These are phyloP conservation scores for Candida andamanensis DNA, from an alignment of 805 yeast genomes.

Conservation along the genomic window DNA sequence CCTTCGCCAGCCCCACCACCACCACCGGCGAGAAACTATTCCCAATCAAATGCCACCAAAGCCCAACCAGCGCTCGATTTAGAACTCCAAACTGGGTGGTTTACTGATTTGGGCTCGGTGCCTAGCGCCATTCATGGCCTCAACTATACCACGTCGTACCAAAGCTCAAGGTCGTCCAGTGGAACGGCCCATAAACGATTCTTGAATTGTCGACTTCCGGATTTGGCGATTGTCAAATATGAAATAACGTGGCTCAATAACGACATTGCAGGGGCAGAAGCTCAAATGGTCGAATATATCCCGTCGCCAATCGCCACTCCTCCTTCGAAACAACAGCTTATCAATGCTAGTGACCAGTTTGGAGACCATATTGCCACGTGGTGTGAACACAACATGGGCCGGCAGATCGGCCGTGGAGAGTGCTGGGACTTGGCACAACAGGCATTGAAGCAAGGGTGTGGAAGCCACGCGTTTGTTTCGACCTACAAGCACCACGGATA, in stretches of 20 bases:
- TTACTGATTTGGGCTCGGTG: conserved; percentile 25
- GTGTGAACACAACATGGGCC: conserved; percentile 46
- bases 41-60: conserved; percentile 8
- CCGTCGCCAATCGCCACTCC: conserved; percentile 39
- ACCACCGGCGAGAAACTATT: conserved; percentile 24
- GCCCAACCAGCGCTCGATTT: conserved; percentile 35
- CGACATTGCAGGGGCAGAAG: conserved; percentile 15
- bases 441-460: conserved; percentile 50
- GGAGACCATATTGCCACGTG: conserved; percentile 54
- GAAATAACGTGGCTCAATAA: conserved; percentile 38
- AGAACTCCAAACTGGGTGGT: conserved; percentile 46
- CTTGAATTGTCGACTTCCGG: conserved; percentile 36
- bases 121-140: conserved; percentile 37
- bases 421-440: conserved; percentile 59
- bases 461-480: conserved; percentile 52
- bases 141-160: conserved; percentile 23
- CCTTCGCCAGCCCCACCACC: conserved; percentile 21
- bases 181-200: conserved; percentile 16
- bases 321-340: conserved; percentile 28
- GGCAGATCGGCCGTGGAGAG: conserved; percentile 50
- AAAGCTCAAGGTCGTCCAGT: conserved; percentile 10
- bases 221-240: conserved; percentile 34
- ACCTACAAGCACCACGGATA: conserved; percentile 44
- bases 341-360: conserved; percentile 30
- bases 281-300: conserved; percentile 23